phyloP scores from a whole-genome alignment of 208 protist genomes.

The Leishmania amazonensis region DNA sequence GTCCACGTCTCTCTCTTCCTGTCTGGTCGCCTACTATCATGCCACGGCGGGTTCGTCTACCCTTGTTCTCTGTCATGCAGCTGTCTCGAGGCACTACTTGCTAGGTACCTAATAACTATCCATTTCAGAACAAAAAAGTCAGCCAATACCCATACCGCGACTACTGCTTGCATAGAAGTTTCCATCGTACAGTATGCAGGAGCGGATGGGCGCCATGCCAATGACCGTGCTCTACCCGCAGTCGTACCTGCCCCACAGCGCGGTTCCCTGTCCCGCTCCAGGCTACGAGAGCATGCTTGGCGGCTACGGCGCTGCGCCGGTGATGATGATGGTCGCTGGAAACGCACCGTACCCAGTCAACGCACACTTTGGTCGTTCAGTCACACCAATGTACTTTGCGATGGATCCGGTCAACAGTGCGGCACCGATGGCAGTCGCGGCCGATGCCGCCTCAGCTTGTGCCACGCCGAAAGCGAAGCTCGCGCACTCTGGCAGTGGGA shows the following conservation, averaged over 20 bases:
- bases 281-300: conserved; percentile 22
- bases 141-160: neutral
- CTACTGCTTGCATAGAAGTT: conserved; percentile 17
- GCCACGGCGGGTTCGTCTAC: neutral
- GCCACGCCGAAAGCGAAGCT: conserved; percentile 14
- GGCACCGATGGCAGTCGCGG: neutral
- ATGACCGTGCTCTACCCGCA: conserved; percentile 27
- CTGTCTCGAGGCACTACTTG: neutral
- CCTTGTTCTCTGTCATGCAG: neutral
- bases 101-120: neutral
- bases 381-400: conserved; percentile 29
- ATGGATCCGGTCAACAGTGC: conserved; percentile 13
- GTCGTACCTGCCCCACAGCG: conserved; percentile 18
- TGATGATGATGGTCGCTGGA: conserved; percentile 16
- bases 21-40: neutral
- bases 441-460: conserved; percentile 9
- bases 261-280: conserved; percentile 6
- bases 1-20: neutral
- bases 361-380: conserved; percentile 14
- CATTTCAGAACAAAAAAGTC: neutral
- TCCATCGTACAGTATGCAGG: conserved; percentile 9
- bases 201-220: conserved; percentile 20
- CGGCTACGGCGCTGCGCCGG: conserved; percentile 11
- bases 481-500: conserved; percentile 22
- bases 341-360: conserved; percentile 3